phyloP scores from a whole-genome alignment of 129 eudicot genomes.

The Oenanthe sinensis region DNA sequence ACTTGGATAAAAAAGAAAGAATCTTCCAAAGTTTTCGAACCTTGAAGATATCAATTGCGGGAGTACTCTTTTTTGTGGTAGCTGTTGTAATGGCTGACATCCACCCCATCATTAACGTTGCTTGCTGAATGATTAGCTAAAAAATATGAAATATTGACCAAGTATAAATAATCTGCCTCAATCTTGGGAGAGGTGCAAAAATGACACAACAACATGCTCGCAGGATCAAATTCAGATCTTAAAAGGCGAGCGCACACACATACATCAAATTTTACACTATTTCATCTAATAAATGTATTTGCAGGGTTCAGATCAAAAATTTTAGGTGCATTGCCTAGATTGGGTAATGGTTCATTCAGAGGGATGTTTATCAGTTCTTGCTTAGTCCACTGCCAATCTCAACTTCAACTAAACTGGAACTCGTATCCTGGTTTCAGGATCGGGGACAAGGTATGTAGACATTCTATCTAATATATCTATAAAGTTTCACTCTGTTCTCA shows the following conservation, averaged over 20 bases:
- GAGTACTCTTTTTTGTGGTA: conserved; percentile 23
- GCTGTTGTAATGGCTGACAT: conserved; percentile 26
- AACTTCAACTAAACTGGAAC: conserved; percentile 5
- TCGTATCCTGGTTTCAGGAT: conserved; percentile 5
- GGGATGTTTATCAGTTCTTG: conserved; percentile 13
- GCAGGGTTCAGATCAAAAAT: conserved; percentile 7
- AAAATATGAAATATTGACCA: conserved; percentile 1
- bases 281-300: background rate
- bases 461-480: no score
- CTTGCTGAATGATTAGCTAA: no score
- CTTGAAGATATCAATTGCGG: conserved; percentile 30
- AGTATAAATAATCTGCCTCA: conserved; percentile 3
- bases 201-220: conserved; percentile 11
- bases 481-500: background rate
- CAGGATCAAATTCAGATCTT: background rate
- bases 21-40: conserved; percentile 18
- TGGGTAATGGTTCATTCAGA: conserved; percentile 2
- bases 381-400: conserved; percentile 9
- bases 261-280: background rate
- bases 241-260: background rate
- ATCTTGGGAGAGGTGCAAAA: conserved; percentile 12
- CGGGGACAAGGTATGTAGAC: background rate
- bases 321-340: background rate
- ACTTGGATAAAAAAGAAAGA: conserved; percentile 25
- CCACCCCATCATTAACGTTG: no score